These are phyloP conservation scores for Torrubiella hemipterigena DNA, from an alignment of 2,329 filamentous ascomycete species.

Conservation along the genomic window DNA sequence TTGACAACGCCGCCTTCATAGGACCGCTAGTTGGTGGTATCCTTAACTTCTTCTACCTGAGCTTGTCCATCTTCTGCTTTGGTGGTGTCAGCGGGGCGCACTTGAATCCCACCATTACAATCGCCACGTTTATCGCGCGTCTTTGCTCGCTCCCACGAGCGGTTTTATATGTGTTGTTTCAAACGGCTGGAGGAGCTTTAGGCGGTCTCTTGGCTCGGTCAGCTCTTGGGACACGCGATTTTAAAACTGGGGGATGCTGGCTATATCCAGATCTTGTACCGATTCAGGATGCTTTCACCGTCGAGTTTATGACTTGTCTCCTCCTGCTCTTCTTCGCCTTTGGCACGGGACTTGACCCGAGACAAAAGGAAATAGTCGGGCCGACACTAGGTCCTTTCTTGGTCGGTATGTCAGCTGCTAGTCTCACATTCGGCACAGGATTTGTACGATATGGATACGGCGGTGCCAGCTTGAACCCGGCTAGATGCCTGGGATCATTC, in stretches of 20 bases:
- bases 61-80: slow-evolving; percentile 36
- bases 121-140: slow-evolving; percentile 38
- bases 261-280: slow-evolving; percentile 14
- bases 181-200: slow-evolving; percentile 29
- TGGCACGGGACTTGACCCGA: slow-evolving; percentile 39
- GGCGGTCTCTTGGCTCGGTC: slow-evolving; percentile 10
- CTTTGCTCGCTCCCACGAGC: slow-evolving; percentile 36
- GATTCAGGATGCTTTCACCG: slow-evolving; percentile 22
- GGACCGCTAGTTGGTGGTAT: slow-evolving; percentile 17
- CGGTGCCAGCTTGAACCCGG: slow-evolving; percentile 11
- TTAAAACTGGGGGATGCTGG: slow-evolving; percentile 17
- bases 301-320: slow-evolving; percentile 37
- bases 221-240: slow-evolving; percentile 16
- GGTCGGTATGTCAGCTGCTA: slow-evolving; percentile 27
- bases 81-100: slow-evolving; percentile 38
- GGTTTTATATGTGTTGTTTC: slow-evolving; percentile 35
- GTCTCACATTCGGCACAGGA: slow-evolving; percentile 21
- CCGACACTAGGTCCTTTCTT: slow-evolving; percentile 36
- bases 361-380: slow-evolving; percentile 35
- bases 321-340: slow-evolving; percentile 37
- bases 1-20: slow-evolving; percentile 15
- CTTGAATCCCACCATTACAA: slow-evolving; percentile 41
- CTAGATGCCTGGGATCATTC: slow-evolving; percentile 11
- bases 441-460: slow-evolving; percentile 14
- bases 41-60: slow-evolving; percentile 21